A percentile compares a stretch with the other conserved stretches of the same genome.
phyloP scores from a whole-genome alignment of 1,139 yeast species.

The Eremothecium gossypii region DNA sequence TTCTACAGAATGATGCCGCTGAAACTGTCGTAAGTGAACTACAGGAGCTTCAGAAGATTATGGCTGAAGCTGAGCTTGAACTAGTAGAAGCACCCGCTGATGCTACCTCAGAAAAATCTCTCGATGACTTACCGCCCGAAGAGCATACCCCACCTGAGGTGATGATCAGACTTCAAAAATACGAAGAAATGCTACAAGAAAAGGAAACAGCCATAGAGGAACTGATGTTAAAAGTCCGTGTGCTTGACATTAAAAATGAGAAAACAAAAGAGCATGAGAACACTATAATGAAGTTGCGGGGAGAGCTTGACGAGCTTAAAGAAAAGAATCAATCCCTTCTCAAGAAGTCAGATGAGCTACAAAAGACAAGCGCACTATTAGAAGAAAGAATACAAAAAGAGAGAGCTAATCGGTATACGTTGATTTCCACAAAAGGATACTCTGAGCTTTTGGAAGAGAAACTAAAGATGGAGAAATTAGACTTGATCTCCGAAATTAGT shows the following conservation, averaged over 20 bases:
- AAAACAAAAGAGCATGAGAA: constrained; percentile 5
- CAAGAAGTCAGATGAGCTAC: background rate
- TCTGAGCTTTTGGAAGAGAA: constrained; percentile 6
- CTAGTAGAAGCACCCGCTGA: background rate
- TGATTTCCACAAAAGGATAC: constrained; percentile 5
- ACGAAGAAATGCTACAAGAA: background rate
- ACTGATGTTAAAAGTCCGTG: constrained; percentile 7
- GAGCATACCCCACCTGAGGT: background rate
- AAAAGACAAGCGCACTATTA: background rate
- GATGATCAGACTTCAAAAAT: background rate
- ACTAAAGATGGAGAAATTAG: constrained; percentile 8
- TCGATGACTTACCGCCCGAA: background rate
- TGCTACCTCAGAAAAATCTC: background rate
- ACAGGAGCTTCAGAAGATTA: background rate
- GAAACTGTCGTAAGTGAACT: background rate
- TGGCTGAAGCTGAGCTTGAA: background rate
- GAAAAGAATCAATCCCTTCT: background rate
- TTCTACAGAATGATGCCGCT: background rate
- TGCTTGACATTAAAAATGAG: constrained; percentile 8
- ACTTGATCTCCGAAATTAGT: constrained; percentile 13
- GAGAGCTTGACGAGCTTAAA: constrained; percentile 2
- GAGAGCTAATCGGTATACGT: constrained; percentile 1
- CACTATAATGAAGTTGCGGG: background rate
- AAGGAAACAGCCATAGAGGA: constrained; percentile 6
- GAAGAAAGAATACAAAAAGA: constrained; percentile 2